Conservation (phyloP, 1,139 yeast genomes). For the Suhomyces anneliseae region DNA sequence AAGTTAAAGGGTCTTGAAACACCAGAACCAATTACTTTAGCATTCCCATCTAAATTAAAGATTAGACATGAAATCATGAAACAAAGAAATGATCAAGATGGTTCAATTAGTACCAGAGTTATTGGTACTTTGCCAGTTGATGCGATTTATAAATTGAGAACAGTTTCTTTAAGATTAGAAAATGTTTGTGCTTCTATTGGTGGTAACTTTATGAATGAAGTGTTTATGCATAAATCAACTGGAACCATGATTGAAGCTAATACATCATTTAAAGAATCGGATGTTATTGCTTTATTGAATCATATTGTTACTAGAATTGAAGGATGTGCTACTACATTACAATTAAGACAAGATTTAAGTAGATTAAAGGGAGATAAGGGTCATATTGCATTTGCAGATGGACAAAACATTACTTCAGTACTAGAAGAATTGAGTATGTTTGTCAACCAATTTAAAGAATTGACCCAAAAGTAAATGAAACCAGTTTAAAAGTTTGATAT, state of each 20-base stretch:
- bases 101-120: conserved; percentile 23
- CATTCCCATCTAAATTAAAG: conserved; percentile 66
- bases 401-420: conserved; percentile 25
- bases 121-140: conserved; percentile 47
- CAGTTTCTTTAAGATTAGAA: conserved; percentile 51
- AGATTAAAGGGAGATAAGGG: conserved; percentile 25
- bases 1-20: conserved; percentile 93
- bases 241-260: conserved; percentile 25
- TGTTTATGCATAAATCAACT: conserved; percentile 29
- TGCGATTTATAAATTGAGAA: conserved; percentile 47
- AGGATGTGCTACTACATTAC: conserved; percentile 44
- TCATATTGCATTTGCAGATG: conserved; percentile 22
- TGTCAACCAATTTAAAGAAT: conserved; percentile 8
- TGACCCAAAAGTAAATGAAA: background rate
- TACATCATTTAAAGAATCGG: conserved; percentile 32
- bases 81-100: conserved; percentile 23
- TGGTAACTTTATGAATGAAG: conserved; percentile 24
- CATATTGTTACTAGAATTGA: conserved; percentile 67
- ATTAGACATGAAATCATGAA: conserved; percentile 54
- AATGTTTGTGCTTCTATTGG: conserved; percentile 42
- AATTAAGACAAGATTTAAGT: conserved; percentile 36
- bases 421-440: conserved; percentile 26
- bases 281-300: conserved; percentile 52
- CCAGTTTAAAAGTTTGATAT: too few relatives aligned
- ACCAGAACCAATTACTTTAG: conserved; percentile 81